phyloP scores from a whole-genome alignment of 2,329 filamentous ascomycete genomes.

The Talaromyces pinophilus region DNA sequence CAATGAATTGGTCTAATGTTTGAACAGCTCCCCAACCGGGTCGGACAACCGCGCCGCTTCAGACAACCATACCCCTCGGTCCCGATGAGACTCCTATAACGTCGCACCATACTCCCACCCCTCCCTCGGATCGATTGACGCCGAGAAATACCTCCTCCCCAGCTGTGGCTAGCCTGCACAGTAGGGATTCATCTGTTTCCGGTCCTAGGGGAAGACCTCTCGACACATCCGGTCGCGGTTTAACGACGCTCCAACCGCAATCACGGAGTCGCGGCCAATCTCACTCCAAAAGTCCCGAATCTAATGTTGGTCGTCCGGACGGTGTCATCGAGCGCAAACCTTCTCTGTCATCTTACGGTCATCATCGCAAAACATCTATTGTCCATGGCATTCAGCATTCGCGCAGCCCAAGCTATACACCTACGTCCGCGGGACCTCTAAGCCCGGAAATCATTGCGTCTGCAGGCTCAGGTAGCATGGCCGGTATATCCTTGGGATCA shows the following conservation, averaged over 20 bases:
- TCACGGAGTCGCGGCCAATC: constrained; percentile 42
- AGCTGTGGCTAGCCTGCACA: constrained; percentile 43
- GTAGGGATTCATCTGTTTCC: constrained; percentile 47
- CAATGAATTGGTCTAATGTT: constrained; percentile 6
- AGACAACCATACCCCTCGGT: constrained; percentile 44
- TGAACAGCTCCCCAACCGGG: constrained; percentile 31
- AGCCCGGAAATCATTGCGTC: constrained; percentile 83
- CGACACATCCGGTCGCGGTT: constrained; percentile 38
- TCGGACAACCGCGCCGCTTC: constrained; percentile 41
- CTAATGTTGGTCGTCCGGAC: constrained; percentile 36
- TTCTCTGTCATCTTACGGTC: constrained; percentile 66
- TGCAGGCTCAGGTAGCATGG: constrained; percentile 50
- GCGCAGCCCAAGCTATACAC: constrained; percentile 73
- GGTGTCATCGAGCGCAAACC: constrained; percentile 44
- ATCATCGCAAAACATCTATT: constrained; percentile 95
- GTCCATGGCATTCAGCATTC: constrained; percentile 92
- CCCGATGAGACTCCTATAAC: constrained; percentile 41
- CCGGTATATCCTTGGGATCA: constrained; percentile 45
- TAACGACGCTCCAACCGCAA: constrained; percentile 40
- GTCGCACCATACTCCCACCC: constrained; percentile 42
- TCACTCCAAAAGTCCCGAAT: constrained; percentile 47
- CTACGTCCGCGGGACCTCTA: constrained; percentile 73
- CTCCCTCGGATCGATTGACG: constrained; percentile 41
- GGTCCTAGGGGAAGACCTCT: constrained; percentile 41
- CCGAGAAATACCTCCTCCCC: constrained; percentile 41